A percentile compares a stretch with the other conserved stretches of the same genome.
These are phyloP conservation scores for Nepenthes alata DNA, from an alignment of 179 eudicot genomes.

Conservation along the genomic window DNA sequence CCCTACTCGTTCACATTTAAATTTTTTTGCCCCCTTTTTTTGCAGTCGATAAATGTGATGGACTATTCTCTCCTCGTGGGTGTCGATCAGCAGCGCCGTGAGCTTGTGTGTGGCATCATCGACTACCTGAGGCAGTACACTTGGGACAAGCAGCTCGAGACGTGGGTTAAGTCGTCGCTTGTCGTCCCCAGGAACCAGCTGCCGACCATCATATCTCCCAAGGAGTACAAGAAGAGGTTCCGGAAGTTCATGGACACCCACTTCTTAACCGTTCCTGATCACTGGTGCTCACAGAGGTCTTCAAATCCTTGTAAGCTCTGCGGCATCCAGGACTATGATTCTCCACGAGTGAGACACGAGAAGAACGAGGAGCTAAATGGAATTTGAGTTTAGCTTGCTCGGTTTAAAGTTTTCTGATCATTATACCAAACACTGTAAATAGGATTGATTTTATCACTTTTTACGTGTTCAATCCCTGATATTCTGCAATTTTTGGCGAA, in stretches of 20 bases:
- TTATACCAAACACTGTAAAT: conserved; percentile 20
- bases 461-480: conserved; percentile 12
- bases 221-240: conserved; percentile 73
- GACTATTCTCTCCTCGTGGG: conserved; percentile 92
- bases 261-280: conserved; percentile 74
- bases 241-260: conserved; percentile 78
- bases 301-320: conserved; percentile 67
- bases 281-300: conserved; percentile 70
- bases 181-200: conserved; percentile 63
- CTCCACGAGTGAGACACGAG: conserved; percentile 16
- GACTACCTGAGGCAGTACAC: conserved; percentile 86
- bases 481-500: conserved; percentile 20
- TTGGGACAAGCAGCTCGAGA: conserved; percentile 93
- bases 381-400: conserved; percentile 8
- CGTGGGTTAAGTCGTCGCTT: conserved; percentile 76
- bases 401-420: neutral
- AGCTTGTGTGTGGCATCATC: conserved; percentile 86
- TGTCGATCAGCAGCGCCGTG: conserved; percentile 49
- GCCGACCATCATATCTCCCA: conserved; percentile 82
- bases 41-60: conserved; percentile 81
- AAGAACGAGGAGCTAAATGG: conserved; percentile 21
- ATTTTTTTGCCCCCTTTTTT: neutral
- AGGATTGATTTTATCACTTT: conserved; percentile 10
- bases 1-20: neutral
- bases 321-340: conserved; percentile 21